Conservation (phyloP, 1,284 basidiomycete genomes). For the Puccinia triticina region DNA sequence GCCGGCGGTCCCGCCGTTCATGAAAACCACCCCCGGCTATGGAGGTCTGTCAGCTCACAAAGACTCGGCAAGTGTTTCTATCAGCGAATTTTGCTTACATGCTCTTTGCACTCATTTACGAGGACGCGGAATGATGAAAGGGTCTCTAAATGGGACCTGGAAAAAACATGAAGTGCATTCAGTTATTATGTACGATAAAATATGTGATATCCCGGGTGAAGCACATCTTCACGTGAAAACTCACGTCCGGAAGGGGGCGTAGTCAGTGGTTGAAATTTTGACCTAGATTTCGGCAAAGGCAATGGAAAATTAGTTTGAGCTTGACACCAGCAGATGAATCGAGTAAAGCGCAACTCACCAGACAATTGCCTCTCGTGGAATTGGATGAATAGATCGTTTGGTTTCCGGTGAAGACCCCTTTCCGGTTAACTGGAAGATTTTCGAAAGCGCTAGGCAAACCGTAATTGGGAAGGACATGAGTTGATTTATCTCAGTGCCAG, state of each 20-base stretch:
- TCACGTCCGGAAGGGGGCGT: slow-evolving; percentile 3
- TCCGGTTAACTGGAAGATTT: slow-evolving; percentile 11
- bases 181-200: background rate
- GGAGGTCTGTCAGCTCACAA: background rate
- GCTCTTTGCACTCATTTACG: background rate
- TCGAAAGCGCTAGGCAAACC: background rate
- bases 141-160: background rate
- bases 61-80: background rate
- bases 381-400: background rate
- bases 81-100: background rate
- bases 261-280: background rate
- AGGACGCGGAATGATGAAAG: background rate
- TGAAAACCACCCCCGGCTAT: background rate
- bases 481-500: background rate
- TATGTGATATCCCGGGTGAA: background rate
- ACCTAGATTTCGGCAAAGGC: background rate
- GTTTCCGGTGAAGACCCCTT: background rate
- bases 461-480: background rate
- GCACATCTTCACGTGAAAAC: background rate
- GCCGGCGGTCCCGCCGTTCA: slow-evolving; percentile 7
- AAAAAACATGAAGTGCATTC: background rate
- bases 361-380: background rate
- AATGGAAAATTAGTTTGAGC: background rate
- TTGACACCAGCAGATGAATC: background rate
- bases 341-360: background rate